These are phyloP conservation scores for Trichocladium antarcticum DNA, from an alignment of 495 filamentous ascomycete genomes.

Conservation along the genomic window DNA sequence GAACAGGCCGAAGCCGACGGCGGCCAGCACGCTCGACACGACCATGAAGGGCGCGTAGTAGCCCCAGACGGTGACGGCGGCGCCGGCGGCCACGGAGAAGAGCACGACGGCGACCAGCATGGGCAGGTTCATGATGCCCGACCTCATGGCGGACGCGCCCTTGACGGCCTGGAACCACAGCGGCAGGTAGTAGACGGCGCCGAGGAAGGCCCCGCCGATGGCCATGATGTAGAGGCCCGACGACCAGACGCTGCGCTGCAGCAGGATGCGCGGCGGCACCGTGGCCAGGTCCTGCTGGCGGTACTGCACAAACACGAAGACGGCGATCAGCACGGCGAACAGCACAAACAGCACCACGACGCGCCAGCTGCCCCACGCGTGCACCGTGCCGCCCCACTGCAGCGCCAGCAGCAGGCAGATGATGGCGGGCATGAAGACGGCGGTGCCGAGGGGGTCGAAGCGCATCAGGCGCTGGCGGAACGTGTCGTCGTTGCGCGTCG, in stretches of 20 bases:
- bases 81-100: constrained; percentile 50
- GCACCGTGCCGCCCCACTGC: constrained; percentile 72
- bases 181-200: constrained; percentile 62
- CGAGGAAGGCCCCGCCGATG: constrained; percentile 54
- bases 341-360: constrained; percentile 62
- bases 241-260: constrained; percentile 55
- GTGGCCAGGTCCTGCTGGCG: constrained; percentile 57
- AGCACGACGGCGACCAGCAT: constrained; percentile 55
- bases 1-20: constrained; percentile 61
- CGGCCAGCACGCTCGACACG: constrained; percentile 42
- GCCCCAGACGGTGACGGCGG: constrained; percentile 48
- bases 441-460: constrained; percentile 57
- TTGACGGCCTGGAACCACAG: constrained; percentile 89
- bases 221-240: constrained; percentile 43
- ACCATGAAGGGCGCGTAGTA: constrained; percentile 74
- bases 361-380: constrained; percentile 53
- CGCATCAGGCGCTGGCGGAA: constrained; percentile 41
- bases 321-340: constrained; percentile 52
- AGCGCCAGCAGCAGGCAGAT: constrained; percentile 66
- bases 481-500: constrained; percentile 22
- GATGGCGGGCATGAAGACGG: constrained; percentile 60
- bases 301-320: constrained; percentile 52
- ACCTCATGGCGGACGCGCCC: constrained; percentile 51
- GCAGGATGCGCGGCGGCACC: constrained; percentile 57
- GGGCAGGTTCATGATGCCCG: constrained; percentile 69